Evolutionary conservation across 1,284 basidiomycete species (phyloP).

Genomic region (Cutaneotrichosporon cyanovorans): DNA sequence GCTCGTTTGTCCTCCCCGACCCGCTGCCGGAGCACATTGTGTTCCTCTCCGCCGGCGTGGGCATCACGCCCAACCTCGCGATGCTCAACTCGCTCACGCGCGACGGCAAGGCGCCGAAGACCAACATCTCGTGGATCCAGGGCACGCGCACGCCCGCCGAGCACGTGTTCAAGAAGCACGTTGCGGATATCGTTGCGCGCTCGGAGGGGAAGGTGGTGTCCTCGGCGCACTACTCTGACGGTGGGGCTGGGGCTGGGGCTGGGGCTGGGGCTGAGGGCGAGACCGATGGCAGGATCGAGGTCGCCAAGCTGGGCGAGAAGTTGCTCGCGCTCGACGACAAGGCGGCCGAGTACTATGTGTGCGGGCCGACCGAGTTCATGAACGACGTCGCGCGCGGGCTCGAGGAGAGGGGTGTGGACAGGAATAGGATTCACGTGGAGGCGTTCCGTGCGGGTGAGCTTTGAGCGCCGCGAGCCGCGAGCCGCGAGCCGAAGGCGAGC

Average conservation of each 20-base stretch:
- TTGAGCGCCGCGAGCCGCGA: constrained; percentile 2
- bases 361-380: constrained; percentile 33
- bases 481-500: constrained; percentile 14
- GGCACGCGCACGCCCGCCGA: constrained; percentile 8
- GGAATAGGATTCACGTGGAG: constrained; percentile 23
- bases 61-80: constrained; percentile 32
- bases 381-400: constrained; percentile 15
- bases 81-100: constrained; percentile 27
- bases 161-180: constrained; percentile 17
- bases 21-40: constrained; percentile 24
- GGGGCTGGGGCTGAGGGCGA: too few relatives aligned
- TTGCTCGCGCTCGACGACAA: constrained; percentile 21
- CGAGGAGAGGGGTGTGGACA: constrained; percentile 20
- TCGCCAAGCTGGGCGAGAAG: constrained; percentile 13
- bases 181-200: constrained; percentile 10
- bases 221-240: constrained; percentile 21
- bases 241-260: not conserved
- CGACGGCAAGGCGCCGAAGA: not conserved
- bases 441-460: constrained; percentile 26
- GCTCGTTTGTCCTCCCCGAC: constrained; percentile 28
- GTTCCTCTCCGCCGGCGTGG: constrained; percentile 34
- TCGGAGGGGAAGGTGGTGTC: constrained; percentile 18
- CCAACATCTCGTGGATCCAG: constrained; percentile 22
- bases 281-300: constrained; percentile 15
- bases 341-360: constrained; percentile 27